Evolutionary conservation across 2,329 filamentous ascomycete genomes (phyloP), one percentile per base, ranked within the genome.

Genomic region (Penicillium sp.): DNA sequence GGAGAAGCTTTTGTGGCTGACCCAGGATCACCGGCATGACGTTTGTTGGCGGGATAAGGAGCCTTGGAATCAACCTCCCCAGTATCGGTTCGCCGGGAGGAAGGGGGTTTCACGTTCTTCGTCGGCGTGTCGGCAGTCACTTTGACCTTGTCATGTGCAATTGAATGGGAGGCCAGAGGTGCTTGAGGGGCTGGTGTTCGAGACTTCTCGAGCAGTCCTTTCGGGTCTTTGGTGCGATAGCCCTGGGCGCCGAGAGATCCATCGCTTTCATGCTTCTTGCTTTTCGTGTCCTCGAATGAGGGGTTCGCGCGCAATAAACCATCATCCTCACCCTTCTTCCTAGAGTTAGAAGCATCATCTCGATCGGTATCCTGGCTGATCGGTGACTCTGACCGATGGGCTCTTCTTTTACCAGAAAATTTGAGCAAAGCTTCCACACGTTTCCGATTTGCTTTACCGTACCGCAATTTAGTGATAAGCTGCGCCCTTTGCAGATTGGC

Each of bases 391-490:
- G 61, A 55, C 11, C 54, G 55, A 35, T 57, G 52, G 4, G 52
- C 25, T 59, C 65, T 72, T 42, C 56, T 65, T 57, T 72, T 73
- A 34, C 64, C 65, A 19, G 68, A 67, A 41, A 76, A 72, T 56
- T 71, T 75, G 16, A 76, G 64, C 14, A 76, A 63, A 28, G 63
- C 71, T 50, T 75, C 72, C 28, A 80, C 71, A n/a, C 73, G 72
- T 46, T 72, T 73, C 35, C 68, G 66, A 58, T 77, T 75, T 34
- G 71, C 63, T 58, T 75, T 78, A 13, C 76, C 75, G 58, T 79
- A 80, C 51, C 73, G 78, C 34, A 81, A 61, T 53, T 70, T 77
- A 22, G 79, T 73, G 37, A 79, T 65, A 30, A 77, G 66, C 46
- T 61, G 67, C 31, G 51, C 46, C 53, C 61, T 68, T 14, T 46